phyloP scores from a whole-genome alignment of 805 yeast species.

The Jamesozyma piceae region DNA sequence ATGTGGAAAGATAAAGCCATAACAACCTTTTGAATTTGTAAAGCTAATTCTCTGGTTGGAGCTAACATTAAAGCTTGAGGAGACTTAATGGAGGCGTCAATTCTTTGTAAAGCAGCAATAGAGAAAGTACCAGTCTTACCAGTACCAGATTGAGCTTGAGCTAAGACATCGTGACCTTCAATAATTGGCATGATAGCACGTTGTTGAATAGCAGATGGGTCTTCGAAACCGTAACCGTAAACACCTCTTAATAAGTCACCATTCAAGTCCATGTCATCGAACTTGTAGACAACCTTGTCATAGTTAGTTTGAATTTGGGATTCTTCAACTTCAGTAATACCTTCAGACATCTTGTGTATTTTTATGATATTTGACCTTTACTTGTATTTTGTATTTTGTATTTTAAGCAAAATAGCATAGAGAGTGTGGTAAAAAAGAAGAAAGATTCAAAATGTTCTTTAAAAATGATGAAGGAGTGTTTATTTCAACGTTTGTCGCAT shows the following conservation, averaged over 20 bases:
- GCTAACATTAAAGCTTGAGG: conserved; percentile 92
- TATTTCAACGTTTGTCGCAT: background rate
- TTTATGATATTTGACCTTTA: background rate
- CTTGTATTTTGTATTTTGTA: background rate
- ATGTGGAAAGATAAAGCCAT: conserved; percentile 82
- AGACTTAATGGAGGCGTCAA: conserved; percentile 61
- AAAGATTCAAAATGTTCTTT: background rate
- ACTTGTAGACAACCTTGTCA: conserved; percentile 75
- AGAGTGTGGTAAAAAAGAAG: background rate
- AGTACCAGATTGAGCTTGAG: conserved; percentile 98
- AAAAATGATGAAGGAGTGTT: background rate
- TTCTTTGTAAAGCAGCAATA: conserved; percentile 64
- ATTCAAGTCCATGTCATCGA: conserved; percentile 73
- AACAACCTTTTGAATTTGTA: conserved; percentile 91
- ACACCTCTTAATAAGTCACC: conserved; percentile 55
- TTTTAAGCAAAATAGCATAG: background rate
- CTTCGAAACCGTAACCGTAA: conserved; percentile 87
- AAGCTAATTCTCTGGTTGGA: conserved; percentile 95
- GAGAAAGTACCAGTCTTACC: conserved; percentile 98
- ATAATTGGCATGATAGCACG: conserved; percentile 94
- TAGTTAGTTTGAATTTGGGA: conserved; percentile 87
- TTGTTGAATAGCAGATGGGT: conserved; percentile 95
- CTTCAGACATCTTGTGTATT: conserved; percentile 36
- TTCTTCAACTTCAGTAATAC: conserved; percentile 71
- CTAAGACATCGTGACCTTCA: conserved; percentile 89